Base-by-base conservation (phyloP, 768 basidiomycete species). In the Leccinum variicolor region DNA sequence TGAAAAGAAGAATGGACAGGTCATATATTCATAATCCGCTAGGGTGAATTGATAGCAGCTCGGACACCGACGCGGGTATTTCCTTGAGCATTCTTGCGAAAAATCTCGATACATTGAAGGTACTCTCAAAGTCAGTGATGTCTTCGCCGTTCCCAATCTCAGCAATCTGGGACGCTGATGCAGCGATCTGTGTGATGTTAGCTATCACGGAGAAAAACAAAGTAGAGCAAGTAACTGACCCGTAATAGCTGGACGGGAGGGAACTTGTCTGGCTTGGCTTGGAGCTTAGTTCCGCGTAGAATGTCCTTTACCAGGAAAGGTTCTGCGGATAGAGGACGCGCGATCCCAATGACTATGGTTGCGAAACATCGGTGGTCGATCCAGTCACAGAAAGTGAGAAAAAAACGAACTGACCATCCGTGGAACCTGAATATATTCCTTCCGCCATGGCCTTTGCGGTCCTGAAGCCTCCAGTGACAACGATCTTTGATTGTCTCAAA, bases 201-300 rank as follows among this genome's bases (percentile, higher is more conserved):
- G 39, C 6, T 15, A 9, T 58, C 45, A 47, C n/a, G 2, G 1
- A 28, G 9, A 15, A 41, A 28, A n/a, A 39, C 25, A 15, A 21
- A 9, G 5, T 23, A 41, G 17, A 36, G 6, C 21, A 13, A 50
- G 41, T 15, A 15, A 62, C 64, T 56, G n/a, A 73, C 71, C 52
- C 63, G 66, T 8, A 74, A 48, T 4, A 70, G 49, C 13, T 70
- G 80, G 13, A 80, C 76, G 9, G 74, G 72, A 17, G 79, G 80
- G 3, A 75, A 54, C 29, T 59, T 66, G 29, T 71, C 62, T 19
- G 61, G 17, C 41, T 70, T 72, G 33, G 69, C 70, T 17, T 45
- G 52, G 3, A 46, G 19, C 47, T 65, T 72, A 13, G 46, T 50
- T 10, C 70, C 71, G 17, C 58, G 65, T 41, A 74, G 25, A 41